Conservation (phyloP, 2,329 filamentous ascomycete species). For the Nothophaeocryptopus gaeumannii region DNA sequence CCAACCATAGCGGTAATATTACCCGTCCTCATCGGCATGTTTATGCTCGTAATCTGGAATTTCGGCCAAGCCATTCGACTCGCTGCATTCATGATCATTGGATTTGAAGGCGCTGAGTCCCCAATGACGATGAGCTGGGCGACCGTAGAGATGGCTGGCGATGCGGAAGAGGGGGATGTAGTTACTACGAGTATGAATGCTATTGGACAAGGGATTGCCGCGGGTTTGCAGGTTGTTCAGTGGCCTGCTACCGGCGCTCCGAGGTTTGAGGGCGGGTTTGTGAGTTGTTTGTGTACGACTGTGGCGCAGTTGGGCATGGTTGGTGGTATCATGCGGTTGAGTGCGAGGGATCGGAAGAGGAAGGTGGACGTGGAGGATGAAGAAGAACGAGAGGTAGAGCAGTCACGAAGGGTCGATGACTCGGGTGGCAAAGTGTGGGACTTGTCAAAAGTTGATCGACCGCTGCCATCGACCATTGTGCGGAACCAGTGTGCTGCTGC, state of each 20-base stretch:
- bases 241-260: conserved; percentile 40
- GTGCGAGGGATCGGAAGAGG: not conserved
- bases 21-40: conserved; percentile 36
- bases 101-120: conserved; percentile 34
- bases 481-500: too few species aligned
- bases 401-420: too few species aligned
- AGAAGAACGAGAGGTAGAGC: too few species aligned
- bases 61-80: conserved; percentile 40
- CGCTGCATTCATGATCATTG: conserved; percentile 40
- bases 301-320: conserved; percentile 33
- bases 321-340: not conserved
- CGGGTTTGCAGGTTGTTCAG: conserved; percentile 41
- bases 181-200: conserved; percentile 47
- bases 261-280: conserved; percentile 31
- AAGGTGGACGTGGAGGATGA: too few species aligned
- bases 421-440: too few species aligned
- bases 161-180: conserved; percentile 41
- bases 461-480: too few species aligned
- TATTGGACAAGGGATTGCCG: conserved; percentile 43
- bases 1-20: conserved; percentile 35
- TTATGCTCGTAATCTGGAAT: conserved; percentile 38
- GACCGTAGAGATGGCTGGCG: conserved; percentile 1
- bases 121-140: conserved; percentile 13
- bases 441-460: too few species aligned
- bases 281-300: conserved; percentile 35